Conservation (phyloP, 805 yeast species). For the Candida hungchunana region DNA sequence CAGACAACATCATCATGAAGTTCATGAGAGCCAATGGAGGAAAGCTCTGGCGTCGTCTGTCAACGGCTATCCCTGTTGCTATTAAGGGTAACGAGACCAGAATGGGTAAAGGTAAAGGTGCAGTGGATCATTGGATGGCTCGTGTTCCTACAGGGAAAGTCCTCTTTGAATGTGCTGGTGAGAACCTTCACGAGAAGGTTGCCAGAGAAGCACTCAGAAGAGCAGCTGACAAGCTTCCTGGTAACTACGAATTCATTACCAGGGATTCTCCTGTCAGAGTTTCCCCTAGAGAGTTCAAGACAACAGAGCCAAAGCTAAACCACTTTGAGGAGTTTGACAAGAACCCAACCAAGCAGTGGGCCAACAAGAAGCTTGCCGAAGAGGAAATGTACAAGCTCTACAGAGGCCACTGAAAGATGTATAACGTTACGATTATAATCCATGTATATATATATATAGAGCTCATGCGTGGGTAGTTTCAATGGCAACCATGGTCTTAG, state of each 20-base stretch:
- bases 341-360: slow-evolving; percentile 63
- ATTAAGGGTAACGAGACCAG: slow-evolving; percentile 97
- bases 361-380: slow-evolving; percentile 48
- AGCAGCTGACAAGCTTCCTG: slow-evolving; percentile 91
- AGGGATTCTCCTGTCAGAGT: slow-evolving; percentile 63
- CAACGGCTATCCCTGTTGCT: slow-evolving; percentile 86
- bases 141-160: slow-evolving; percentile 96
- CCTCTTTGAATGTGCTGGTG: slow-evolving; percentile 76
- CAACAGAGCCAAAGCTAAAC: slow-evolving; percentile 41
- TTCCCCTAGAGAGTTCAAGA: slow-evolving; percentile 56
- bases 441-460: no score
- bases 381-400: slow-evolving; percentile 51
- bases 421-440: slow-evolving; percentile 1
- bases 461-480: slow-evolving; percentile 35
- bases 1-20: slow-evolving; percentile 82
- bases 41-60: slow-evolving; percentile 70
- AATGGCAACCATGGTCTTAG: slow-evolving; percentile 75
- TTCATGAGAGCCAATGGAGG: slow-evolving; percentile 78
- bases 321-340: slow-evolving; percentile 49
- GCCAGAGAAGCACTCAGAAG: slow-evolving; percentile 88
- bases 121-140: slow-evolving; percentile 95
- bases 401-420: slow-evolving; percentile 48
- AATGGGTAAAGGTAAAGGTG: slow-evolving; percentile 99
- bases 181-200: slow-evolving; percentile 76
- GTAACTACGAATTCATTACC: slow-evolving; percentile 80